phyloP scores from a whole-genome alignment of 179 eudicot genomes.

The Dionaea muscipula region DNA sequence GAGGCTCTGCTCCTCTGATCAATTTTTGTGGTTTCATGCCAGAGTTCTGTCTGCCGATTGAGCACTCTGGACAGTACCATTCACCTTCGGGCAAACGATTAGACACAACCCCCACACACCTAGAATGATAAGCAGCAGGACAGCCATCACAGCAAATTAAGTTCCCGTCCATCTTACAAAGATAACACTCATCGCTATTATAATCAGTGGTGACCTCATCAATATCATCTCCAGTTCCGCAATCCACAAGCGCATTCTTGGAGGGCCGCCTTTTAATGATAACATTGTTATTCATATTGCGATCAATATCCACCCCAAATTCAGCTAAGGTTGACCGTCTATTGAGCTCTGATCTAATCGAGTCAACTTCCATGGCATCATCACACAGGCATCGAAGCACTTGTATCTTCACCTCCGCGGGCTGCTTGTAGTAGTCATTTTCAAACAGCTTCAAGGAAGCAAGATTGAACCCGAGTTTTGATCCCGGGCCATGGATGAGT shows the following conservation, averaged over 20 bases:
- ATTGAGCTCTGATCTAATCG: slow-evolving; percentile 58
- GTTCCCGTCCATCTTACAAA: slow-evolving; percentile 94
- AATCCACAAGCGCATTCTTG: slow-evolving; percentile 26
- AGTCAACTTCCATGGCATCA: slow-evolving; percentile 66
- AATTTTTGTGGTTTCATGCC: slow-evolving; percentile 44
- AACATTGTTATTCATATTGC: slow-evolving; percentile 22
- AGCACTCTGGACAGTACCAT: slow-evolving; percentile 96
- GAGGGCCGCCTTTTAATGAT: slow-evolving; percentile 36
- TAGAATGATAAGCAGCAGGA: slow-evolving; percentile 90
- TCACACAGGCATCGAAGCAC: slow-evolving; percentile 82
- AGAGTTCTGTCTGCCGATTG: slow-evolving; percentile 32
- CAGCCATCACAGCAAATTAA: slow-evolving; percentile 98
- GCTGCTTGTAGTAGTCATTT: slow-evolving; percentile 57
- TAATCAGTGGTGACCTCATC: slow-evolving; percentile 49
- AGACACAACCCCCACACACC: slow-evolving; percentile 72
- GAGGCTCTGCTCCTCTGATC: slow-evolving; percentile 70
- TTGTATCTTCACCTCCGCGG: slow-evolving; percentile 52
- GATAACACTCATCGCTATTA: slow-evolving; percentile 93
- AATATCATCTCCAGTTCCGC: slow-evolving; percentile 40
- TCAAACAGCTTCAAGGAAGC: slow-evolving; percentile 45
- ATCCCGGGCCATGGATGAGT: slow-evolving; percentile 42
- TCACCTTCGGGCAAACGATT: slow-evolving; percentile 85
- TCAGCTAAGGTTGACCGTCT: slow-evolving; percentile 48
- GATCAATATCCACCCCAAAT: slow-evolving; percentile 32
- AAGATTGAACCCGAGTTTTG: slow-evolving; percentile 43